phyloP scores from a whole-genome alignment of 2,329 filamentous ascomycete species.

The Epicoccum sorghinum region DNA sequence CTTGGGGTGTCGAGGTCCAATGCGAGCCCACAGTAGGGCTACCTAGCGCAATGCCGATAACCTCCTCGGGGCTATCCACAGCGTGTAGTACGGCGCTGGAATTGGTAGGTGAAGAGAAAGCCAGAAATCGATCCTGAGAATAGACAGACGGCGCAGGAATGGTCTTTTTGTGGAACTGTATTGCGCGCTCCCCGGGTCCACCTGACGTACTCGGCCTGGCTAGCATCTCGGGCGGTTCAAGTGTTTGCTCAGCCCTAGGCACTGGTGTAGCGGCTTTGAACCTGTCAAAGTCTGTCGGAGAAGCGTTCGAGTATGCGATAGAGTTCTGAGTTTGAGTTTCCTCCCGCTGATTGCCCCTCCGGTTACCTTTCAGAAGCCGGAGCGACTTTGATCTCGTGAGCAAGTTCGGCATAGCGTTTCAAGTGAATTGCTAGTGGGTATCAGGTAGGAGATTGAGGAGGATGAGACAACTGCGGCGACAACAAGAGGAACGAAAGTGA shows the following conservation, averaged over 20 bases:
- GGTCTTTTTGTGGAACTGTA: constrained; percentile 46
- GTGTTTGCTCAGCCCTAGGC: constrained; percentile 30
- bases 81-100: constrained; percentile 41
- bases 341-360: constrained; percentile 41
- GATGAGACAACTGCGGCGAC: constrained; percentile 28
- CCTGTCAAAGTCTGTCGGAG: constrained; percentile 38
- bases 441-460: constrained; percentile 33
- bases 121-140: constrained; percentile 32
- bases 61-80: constrained; percentile 36
- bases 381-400: constrained; percentile 47
- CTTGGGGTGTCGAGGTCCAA: constrained; percentile 36
- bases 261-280: constrained; percentile 39
- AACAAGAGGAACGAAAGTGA: constrained; percentile 23
- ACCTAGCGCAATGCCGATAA: constrained; percentile 49
- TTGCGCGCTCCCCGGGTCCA: constrained; percentile 41
- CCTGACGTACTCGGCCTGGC: constrained; percentile 44
- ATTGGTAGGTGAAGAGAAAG: constrained; percentile 36
- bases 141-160: constrained; percentile 33
- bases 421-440: constrained; percentile 41
- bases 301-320: constrained; percentile 31
- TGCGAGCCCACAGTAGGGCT: constrained; percentile 44
- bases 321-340: constrained; percentile 19
- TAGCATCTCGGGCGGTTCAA: constrained; percentile 39
- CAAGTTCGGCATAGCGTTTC: constrained; percentile 48
- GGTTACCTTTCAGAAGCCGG: constrained; percentile 41